A percentile compares a stretch with the other conserved stretches of the same genome.
Evolutionary conservation across 1,284 basidiomycete genomes (phyloP).

Genomic region (Mycosarcoma maydis): DNA sequence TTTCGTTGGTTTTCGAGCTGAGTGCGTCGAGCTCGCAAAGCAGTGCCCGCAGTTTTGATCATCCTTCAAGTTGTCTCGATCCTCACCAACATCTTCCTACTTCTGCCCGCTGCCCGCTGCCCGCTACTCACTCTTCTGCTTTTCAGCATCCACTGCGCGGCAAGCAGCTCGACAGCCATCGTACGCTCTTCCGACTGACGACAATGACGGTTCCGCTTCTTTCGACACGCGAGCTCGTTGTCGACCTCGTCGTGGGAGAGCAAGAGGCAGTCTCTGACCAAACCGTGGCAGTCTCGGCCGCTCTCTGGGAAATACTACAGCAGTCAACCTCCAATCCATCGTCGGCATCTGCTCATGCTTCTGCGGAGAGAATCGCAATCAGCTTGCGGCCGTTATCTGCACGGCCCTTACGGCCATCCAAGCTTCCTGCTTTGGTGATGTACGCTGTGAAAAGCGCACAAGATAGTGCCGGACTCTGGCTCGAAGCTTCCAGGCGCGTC

Average conservation of each 20-base stretch:
- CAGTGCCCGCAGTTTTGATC: not conserved
- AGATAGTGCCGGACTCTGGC: conserved; percentile 18
- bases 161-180: not conserved
- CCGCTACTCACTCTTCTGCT: too few species aligned
- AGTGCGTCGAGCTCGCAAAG: not conserved
- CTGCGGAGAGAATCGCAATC: conserved; percentile 7
- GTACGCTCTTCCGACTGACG: not conserved
- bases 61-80: not conserved
- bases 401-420: conserved; percentile 10
- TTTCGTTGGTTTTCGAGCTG: not conserved
- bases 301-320: conserved; percentile 17
- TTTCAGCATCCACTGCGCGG: too few species aligned
- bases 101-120: not conserved
- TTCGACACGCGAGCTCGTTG: conserved; percentile 19
- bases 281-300: conserved; percentile 23
- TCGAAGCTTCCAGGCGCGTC: conserved; percentile 29
- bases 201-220: conserved; percentile 21
- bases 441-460: conserved; percentile 23
- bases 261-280: conserved; percentile 28
- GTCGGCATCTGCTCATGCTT: not conserved
- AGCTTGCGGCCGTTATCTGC: conserved; percentile 28
- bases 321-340: not conserved
- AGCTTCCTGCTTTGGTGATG: conserved; percentile 18
- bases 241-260: conserved; percentile 30
- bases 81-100: not conserved